Conservation (phyloP, 2,329 filamentous ascomycete genomes). For the Hyphodiscus sp. region DNA sequence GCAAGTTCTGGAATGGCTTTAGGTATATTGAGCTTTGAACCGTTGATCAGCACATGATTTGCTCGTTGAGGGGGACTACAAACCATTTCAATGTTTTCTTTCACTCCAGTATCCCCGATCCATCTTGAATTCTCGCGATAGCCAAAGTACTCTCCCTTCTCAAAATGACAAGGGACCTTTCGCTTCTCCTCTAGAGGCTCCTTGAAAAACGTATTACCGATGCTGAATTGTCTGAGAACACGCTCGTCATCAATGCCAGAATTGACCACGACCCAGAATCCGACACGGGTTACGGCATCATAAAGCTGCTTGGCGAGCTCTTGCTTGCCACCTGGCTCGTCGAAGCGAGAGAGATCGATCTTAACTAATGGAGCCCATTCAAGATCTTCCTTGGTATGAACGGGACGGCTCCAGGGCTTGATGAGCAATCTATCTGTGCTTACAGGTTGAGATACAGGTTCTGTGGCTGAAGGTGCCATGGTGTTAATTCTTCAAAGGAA, state of each 20-base stretch:
- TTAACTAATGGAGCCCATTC: slow-evolving; percentile 47
- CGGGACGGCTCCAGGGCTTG: slow-evolving; percentile 30
- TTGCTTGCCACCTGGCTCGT: slow-evolving; percentile 42
- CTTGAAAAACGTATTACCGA: slow-evolving; percentile 50
- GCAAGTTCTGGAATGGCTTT: slow-evolving; percentile 43
- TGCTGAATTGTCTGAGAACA: slow-evolving; percentile 51
- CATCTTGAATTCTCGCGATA: slow-evolving; percentile 36
- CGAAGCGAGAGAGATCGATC: slow-evolving; percentile 43
- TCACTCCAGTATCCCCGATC: slow-evolving; percentile 30
- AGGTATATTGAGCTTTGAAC: slow-evolving; percentile 40
- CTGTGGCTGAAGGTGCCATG: slow-evolving; percentile 26
- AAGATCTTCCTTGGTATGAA: slow-evolving; percentile 26
- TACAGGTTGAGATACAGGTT: slow-evolving; percentile 1
- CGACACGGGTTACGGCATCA: slow-evolving; percentile 41
- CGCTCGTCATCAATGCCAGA: slow-evolving; percentile 52
- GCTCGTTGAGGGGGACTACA: too few species aligned
- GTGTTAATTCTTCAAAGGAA: too few species aligned
- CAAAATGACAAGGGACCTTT: slow-evolving; percentile 23
- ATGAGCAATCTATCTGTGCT: slow-evolving; percentile 11
- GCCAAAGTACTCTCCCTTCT: slow-evolving; percentile 41
- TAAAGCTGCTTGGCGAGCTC: slow-evolving; percentile 43
- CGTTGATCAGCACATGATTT: background rate
- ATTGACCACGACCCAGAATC: slow-evolving; percentile 57
- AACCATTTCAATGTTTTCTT: slow-evolving; percentile 47
- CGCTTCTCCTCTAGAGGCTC: slow-evolving; percentile 49